Conservation (phyloP, 352 stramenopile genomes). For the Globisporangium barbulae region DNA sequence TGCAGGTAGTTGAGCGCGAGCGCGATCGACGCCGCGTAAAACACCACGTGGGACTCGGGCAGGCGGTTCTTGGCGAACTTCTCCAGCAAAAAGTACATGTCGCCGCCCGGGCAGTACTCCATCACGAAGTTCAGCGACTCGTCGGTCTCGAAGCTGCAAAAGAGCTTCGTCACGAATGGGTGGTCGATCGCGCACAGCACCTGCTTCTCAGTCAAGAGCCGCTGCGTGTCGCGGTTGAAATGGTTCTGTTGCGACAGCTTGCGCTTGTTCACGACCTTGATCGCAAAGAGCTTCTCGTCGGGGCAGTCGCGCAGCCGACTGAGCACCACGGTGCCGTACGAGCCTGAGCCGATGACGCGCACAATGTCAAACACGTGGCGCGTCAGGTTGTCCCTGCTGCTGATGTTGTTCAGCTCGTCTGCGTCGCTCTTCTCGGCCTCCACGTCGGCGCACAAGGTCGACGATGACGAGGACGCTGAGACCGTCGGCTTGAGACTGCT, state of each 20-base stretch:
- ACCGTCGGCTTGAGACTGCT: slow-evolving; percentile 20
- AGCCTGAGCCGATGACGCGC: slow-evolving; percentile 69
- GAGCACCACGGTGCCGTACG: slow-evolving; percentile 72
- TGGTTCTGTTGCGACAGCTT: slow-evolving; percentile 37
- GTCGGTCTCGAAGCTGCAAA: slow-evolving; percentile 89
- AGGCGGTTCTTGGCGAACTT: slow-evolving; percentile 92
- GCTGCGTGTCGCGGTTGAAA: slow-evolving; percentile 41
- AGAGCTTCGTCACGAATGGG: slow-evolving; percentile 97
- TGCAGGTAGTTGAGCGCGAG: slow-evolving; percentile 92
- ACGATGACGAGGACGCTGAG: slow-evolving; percentile 48
- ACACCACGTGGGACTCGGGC: slow-evolving; percentile 88
- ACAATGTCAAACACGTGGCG: slow-evolving; percentile 68
- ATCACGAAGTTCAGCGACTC: slow-evolving; percentile 98
- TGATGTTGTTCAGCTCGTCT: background rate
- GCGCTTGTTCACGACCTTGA: slow-evolving; percentile 78
- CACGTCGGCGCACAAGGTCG: slow-evolving; percentile 39
- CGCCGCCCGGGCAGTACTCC: slow-evolving; percentile 97
- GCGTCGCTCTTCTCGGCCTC: slow-evolving; percentile 21
- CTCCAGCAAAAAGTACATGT: slow-evolving; percentile 94
- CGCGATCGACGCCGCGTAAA: slow-evolving; percentile 97
- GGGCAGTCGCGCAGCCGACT: slow-evolving; percentile 42
- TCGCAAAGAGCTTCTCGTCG: slow-evolving; percentile 45
- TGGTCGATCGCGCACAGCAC: slow-evolving; percentile 95
- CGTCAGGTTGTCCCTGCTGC: slow-evolving; percentile 16
- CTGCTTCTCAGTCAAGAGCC: slow-evolving; percentile 95